These are phyloP conservation scores for Mediolabrus comicus DNA, from an alignment of 108 stramenopile genomes.

Conservation along the genomic window DNA sequence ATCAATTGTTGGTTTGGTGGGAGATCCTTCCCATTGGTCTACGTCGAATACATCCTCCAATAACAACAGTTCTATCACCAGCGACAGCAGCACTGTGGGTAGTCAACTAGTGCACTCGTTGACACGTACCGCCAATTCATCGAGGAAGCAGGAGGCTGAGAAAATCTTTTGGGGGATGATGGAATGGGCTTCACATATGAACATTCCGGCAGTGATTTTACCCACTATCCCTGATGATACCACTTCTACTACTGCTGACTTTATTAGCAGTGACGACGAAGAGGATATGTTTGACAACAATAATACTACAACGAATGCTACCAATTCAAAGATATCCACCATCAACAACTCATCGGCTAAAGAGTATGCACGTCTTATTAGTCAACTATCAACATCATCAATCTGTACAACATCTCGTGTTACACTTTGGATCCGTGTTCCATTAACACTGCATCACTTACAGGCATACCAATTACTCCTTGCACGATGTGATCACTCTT, in stretches of 20 bases:
- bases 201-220: constrained; percentile 87
- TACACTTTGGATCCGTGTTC: constrained; percentile 77
- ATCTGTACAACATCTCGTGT: constrained; percentile 54
- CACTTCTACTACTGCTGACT: neutral
- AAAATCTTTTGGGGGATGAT: constrained; percentile 56
- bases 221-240: constrained; percentile 50
- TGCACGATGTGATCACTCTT: constrained; percentile 67
- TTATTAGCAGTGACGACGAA: neutral
- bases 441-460: constrained; percentile 45
- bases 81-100: constrained; percentile 18
- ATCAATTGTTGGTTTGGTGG: constrained; percentile 52
- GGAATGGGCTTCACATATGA: constrained; percentile 93
- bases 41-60: neutral
- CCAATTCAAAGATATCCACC: neutral
- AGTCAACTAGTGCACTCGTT: constrained; percentile 10
- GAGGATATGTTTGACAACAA: constrained; percentile 25
- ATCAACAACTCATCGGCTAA: constrained; percentile 29
- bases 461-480: constrained; percentile 60
- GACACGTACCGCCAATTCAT: neutral
- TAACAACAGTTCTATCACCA: neutral
- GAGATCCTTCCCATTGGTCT: constrained; percentile 41
- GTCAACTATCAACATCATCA: constrained; percentile 15
- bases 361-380: constrained; percentile 33
- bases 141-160: constrained; percentile 6
- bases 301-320: neutral